A percentile compares a stretch with the other conserved stretches of the same genome.
Conservation (phyloP, 306 rosid genomes). For the Oemleria cerasiformis region DNA sequence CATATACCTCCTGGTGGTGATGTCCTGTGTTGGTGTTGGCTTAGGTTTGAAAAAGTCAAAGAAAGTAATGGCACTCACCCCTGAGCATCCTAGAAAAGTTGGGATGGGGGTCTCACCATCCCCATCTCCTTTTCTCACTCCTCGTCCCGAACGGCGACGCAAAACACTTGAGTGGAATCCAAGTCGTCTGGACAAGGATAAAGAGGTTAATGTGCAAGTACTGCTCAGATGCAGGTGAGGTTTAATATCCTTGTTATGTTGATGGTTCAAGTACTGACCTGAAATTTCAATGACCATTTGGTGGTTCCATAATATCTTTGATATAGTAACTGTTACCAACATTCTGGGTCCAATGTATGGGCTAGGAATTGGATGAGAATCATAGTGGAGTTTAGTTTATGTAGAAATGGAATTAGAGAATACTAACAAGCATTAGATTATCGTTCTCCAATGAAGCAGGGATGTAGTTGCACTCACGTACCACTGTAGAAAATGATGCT, state of each 20-base stretch:
- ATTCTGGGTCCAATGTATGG: not conserved
- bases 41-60: constrained; percentile 12
- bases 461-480: not conserved
- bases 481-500: not conserved
- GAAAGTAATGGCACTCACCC: constrained; percentile 60
- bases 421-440: not conserved
- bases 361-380: not conserved
- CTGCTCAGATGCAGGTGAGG: constrained; percentile 86
- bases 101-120: constrained; percentile 65
- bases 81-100: constrained; percentile 72
- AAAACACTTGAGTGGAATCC: constrained; percentile 54
- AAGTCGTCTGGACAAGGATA: constrained; percentile 61
- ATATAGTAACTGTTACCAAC: not conserved
- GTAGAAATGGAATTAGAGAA: not conserved
- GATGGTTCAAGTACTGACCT: not conserved
- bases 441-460: too few relatives aligned
- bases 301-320: not conserved
- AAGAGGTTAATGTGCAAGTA: constrained; percentile 77
- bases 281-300: not conserved
- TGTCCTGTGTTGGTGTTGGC: not conserved
- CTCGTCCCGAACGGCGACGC: constrained; percentile 84
- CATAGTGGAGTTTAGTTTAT: not conserved
- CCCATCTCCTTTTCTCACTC: constrained; percentile 83
- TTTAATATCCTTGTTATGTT: not conserved
- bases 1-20: not conserved